These are phyloP conservation scores for Mycosphaerella sp. DNA, from an alignment of 2,329 filamentous ascomycete species.

Conservation along the genomic window DNA sequence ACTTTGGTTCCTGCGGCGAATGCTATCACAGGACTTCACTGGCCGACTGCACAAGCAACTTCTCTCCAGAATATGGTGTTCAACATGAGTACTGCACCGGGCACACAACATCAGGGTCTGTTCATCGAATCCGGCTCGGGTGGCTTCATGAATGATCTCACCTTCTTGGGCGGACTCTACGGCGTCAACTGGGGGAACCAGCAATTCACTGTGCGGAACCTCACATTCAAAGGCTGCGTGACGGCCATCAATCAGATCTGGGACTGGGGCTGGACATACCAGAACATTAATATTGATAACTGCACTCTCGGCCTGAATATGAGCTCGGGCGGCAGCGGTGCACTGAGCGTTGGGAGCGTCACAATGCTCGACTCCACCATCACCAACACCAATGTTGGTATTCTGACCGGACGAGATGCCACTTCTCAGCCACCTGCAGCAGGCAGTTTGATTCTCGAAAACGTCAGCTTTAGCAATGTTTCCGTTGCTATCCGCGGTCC, in stretches of 20 bases:
- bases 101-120: conserved; percentile 44
- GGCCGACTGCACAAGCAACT: conserved; percentile 43
- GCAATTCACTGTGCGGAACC: conserved; percentile 49
- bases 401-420: conserved; percentile 44
- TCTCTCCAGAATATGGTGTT: conserved; percentile 42
- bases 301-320: conserved; percentile 50
- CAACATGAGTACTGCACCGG: conserved; percentile 39
- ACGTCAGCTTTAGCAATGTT: conserved; percentile 48
- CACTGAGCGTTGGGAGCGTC: conserved; percentile 49
- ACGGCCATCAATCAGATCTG: conserved; percentile 53
- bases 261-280: conserved; percentile 53
- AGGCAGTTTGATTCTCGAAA: conserved; percentile 51
- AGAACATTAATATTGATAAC: conserved; percentile 44
- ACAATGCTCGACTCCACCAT: conserved; percentile 53
- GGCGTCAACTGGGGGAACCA: conserved; percentile 42
- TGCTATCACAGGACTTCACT: conserved; percentile 42
- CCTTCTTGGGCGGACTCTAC: conserved; percentile 40
- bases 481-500: conserved; percentile 39
- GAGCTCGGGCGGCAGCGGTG: conserved; percentile 36
- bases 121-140: conserved; percentile 42
- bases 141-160: conserved; percentile 43
- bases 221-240: conserved; percentile 47
- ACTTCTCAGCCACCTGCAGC: conserved; percentile 40
- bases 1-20: conserved; percentile 42
- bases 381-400: conserved; percentile 44